A percentile compares a stretch with the other conserved stretches of the same genome.
Evolutionary conservation across 2,329 filamentous ascomycete species (phyloP).

Genomic region (Aspergillus cejpii): DNA sequence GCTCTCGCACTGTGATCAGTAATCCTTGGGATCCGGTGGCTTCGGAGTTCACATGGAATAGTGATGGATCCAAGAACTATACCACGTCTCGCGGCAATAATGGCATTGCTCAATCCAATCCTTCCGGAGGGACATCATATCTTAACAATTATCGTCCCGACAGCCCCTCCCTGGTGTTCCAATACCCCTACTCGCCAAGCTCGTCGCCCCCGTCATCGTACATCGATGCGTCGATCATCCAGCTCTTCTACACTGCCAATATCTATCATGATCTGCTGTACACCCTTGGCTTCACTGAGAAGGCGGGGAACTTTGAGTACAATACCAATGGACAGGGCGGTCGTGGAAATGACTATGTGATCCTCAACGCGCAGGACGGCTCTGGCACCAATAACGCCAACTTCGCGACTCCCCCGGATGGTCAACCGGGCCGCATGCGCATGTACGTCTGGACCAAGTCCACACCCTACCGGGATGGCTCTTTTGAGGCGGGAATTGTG

Average conservation of each 20-base stretch:
- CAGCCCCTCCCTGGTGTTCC: constrained; percentile 5
- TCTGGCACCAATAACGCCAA: constrained; percentile 14
- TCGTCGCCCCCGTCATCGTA: constrained; percentile 7
- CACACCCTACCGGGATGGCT: constrained; percentile 5
- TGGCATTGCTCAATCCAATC: constrained; percentile 13
- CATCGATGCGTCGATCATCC: constrained; percentile 13
- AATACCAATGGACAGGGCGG: constrained; percentile 12
- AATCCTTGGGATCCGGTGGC: constrained; percentile 11
- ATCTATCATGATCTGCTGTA: constrained; percentile 16
- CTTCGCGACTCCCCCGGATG: constrained; percentile 13
- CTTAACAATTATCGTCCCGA: constrained; percentile 9
- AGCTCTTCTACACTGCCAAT: constrained; percentile 17
- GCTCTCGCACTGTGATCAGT: constrained; percentile 5
- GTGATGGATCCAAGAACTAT: constrained; percentile 9
- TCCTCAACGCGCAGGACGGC: constrained; percentile 15
- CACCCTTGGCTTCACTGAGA: constrained; percentile 10
- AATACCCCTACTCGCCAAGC: constrained; percentile 8
- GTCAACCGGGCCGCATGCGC: constrained; percentile 13
- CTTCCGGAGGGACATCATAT: constrained; percentile 5
- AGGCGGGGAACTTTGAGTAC: constrained; percentile 14
- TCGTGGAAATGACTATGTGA: constrained; percentile 10
- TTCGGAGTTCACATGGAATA: constrained; percentile 12
- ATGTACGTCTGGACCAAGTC: constrained; percentile 13
- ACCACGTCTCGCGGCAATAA: constrained; percentile 14
- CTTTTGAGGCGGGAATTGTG: constrained; percentile 12